Evolutionary conservation across 2,329 filamentous ascomycete species (phyloP), one percentile per base, ranked within the genome.

Genomic region (Endoconidiophora laricicola): DNA sequence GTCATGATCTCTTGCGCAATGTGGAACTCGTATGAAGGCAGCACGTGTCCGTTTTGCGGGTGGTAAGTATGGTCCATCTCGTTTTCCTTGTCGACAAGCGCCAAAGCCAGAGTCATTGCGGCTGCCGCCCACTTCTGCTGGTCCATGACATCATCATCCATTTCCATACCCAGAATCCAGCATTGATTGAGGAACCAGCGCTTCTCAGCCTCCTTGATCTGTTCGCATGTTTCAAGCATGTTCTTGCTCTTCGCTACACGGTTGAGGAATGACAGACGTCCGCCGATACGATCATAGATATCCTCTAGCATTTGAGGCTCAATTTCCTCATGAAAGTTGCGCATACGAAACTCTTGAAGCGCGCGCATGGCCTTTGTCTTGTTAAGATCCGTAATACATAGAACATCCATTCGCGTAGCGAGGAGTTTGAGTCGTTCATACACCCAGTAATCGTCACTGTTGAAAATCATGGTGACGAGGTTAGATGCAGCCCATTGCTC

Each of bases 91-190:
- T 94, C 83, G n/a, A 96, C 86, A 5, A 98, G 77, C 1, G 87
- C 87, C 57, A 83, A 83, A 18, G 90, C 91, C 2, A 98, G 74
- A 20, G 94, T 84, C 83, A 96, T 94, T 37, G 91, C 87, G 10
- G 86, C 88, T 10, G 87, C 85, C 43, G 88, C 86, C 71, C 86
- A 95, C 63, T 96, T 95, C 62, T 96, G 87, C 64, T 95, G 85
- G 60, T 95, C 86, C 81, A 96, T 96, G 57, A 95, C 91, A 61
- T 98, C 91, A 64, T 96, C 91, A 58, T 96, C 91, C 81, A 85
- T 83, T 54, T 81, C 79, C 47, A 66, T 67, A 9, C 81, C 81
- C 3, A 86, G 70, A 53, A 85, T 82, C 72, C 80, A 83, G 65
- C 81, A 85, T 60, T 82, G 78, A 63, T 83, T 84, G 6, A 85